Percentiles rank a stretch among this genome's conserved stretches.
These are phyloP conservation scores for Psilocybe azurescens DNA, from an alignment of 768 basidiomycete genomes.

Conservation along the genomic window DNA sequence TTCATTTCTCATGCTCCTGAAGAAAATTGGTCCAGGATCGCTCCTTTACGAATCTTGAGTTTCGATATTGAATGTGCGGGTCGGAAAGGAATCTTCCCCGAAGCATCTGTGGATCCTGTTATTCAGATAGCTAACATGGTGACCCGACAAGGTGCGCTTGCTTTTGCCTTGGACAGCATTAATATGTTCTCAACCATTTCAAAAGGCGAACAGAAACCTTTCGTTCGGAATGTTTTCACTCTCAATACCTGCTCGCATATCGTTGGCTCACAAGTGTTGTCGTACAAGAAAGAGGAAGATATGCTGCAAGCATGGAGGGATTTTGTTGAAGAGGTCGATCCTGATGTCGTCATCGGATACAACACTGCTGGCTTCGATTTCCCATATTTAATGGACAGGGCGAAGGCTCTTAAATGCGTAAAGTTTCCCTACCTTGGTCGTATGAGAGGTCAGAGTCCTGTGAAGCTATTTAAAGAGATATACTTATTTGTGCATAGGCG, in stretches of 20 bases:
- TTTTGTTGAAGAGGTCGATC: slow-evolving; percentile 89
- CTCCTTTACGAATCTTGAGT: slow-evolving; percentile 91
- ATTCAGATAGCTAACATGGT: slow-evolving; percentile 99
- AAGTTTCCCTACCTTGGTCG: slow-evolving; percentile 81
- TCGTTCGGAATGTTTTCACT: slow-evolving; percentile 96
- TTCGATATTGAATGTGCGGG: slow-evolving; percentile 99
- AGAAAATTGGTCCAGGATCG: slow-evolving; percentile 89
- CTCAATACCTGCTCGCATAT: slow-evolving; percentile 94
- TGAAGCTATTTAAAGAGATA: background rate
- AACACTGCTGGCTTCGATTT: slow-evolving; percentile 95
- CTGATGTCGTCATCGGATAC: slow-evolving; percentile 96
- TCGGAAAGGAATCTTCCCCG: slow-evolving; percentile 96
- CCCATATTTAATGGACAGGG: slow-evolving; percentile 94
- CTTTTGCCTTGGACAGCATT: background rate
- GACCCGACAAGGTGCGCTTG: slow-evolving; percentile 84
- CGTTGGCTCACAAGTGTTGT: slow-evolving; percentile 95
- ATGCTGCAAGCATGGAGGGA: slow-evolving; percentile 88
- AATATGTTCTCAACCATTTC: slow-evolving; percentile 4
- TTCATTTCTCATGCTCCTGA: slow-evolving; percentile 94
- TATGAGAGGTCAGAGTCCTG: slow-evolving; percentile 59
- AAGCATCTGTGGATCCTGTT: slow-evolving; percentile 88
- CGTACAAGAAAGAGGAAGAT: slow-evolving; percentile 74
- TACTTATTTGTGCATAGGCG: slow-evolving; percentile 46
- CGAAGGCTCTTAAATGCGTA: slow-evolving; percentile 73
- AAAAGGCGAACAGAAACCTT: slow-evolving; percentile 88